These are phyloP conservation scores for Nannizzia gypsea DNA, from an alignment of 2,329 filamentous ascomycete genomes.

Conservation along the genomic window DNA sequence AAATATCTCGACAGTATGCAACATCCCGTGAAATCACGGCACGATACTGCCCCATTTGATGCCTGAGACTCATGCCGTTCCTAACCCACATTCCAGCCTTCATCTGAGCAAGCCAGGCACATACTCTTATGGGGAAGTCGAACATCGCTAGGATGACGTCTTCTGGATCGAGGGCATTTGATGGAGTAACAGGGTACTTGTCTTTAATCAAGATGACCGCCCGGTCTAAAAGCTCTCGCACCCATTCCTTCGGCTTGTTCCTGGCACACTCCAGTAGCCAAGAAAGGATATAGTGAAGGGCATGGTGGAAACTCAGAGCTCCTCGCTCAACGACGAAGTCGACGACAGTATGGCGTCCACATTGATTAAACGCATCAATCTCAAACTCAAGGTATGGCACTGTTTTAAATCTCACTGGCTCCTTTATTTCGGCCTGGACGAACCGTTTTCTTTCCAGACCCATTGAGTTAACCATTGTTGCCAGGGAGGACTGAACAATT, in stretches of 20 bases:
- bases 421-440: slow-evolving; percentile 74
- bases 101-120: slow-evolving; percentile 95
- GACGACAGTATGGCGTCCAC: slow-evolving; percentile 55
- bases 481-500: slow-evolving; percentile 56
- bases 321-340: slow-evolving; percentile 81
- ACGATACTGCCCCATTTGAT: slow-evolving; percentile 88
- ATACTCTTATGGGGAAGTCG: slow-evolving; percentile 85
- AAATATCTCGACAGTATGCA: slow-evolving; percentile 87
- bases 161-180: slow-evolving; percentile 42
- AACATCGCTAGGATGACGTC: slow-evolving; percentile 79
- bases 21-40: slow-evolving; percentile 83
- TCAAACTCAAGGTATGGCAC: slow-evolving; percentile 74
- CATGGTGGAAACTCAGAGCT: slow-evolving; percentile 93
- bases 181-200: slow-evolving; percentile 49
- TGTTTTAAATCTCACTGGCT: slow-evolving; percentile 70
- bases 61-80: slow-evolving; percentile 88
- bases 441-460: slow-evolving; percentile 83
- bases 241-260: slow-evolving; percentile 53
- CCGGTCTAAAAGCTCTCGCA: slow-evolving; percentile 60
- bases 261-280: slow-evolving; percentile 90
- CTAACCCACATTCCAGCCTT: slow-evolving; percentile 98
- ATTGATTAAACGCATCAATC: slow-evolving; percentile 30
- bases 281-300: slow-evolving; percentile 87
- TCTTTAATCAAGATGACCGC: slow-evolving; percentile 44
- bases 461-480: slow-evolving; percentile 77